Percentiles rank a stretch among this genome's conserved stretches.
Conservation (phyloP, 2,329 filamentous ascomycete species). For the Colletotrichum sp. region DNA sequence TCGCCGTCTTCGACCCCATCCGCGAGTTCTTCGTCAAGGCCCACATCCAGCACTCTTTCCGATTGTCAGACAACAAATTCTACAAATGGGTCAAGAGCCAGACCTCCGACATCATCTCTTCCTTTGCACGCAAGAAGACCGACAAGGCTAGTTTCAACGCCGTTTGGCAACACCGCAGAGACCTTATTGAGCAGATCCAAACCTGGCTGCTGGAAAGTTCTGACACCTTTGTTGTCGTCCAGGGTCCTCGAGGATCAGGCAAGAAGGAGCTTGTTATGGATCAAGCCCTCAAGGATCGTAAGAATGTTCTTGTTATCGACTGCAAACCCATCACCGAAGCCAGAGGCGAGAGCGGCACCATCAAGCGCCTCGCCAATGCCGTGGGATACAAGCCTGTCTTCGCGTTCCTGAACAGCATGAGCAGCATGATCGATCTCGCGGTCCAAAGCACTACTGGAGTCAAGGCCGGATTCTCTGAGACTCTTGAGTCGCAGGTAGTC, state of each 20-base stretch:
- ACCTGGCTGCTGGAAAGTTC: slow-evolving; percentile 87
- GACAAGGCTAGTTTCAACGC: slow-evolving; percentile 76
- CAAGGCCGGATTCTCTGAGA: slow-evolving; percentile 94
- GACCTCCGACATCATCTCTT: slow-evolving; percentile 69
- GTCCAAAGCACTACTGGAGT: slow-evolving; percentile 93
- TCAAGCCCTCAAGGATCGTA: slow-evolving; percentile 77
- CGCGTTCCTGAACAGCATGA: slow-evolving; percentile 94
- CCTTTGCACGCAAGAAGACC: slow-evolving; percentile 59
- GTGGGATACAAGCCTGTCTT: slow-evolving; percentile 95
- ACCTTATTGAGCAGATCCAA: slow-evolving; percentile 80
- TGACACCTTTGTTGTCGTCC: slow-evolving; percentile 92
- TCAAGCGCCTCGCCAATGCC: slow-evolving; percentile 78
- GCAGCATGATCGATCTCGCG: slow-evolving; percentile 89
- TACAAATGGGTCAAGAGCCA: slow-evolving; percentile 84
- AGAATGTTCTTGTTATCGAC: slow-evolving; percentile 84
- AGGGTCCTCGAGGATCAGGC: slow-evolving; percentile 89
- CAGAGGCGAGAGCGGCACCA: slow-evolving; percentile 84
- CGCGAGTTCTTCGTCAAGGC: slow-evolving; percentile 90
- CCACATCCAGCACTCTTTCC: slow-evolving; percentile 80
- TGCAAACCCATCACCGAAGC: slow-evolving; percentile 94
- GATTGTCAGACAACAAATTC: slow-evolving; percentile 73
- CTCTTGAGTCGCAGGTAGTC: slow-evolving; percentile 83
- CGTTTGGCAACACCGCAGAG: slow-evolving; percentile 87
- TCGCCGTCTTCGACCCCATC: slow-evolving; percentile 92
- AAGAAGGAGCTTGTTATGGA: slow-evolving; percentile 89